Base-by-base conservation (phyloP, 768 basidiomycete species). In the Tricholoma terreum region DNA sequence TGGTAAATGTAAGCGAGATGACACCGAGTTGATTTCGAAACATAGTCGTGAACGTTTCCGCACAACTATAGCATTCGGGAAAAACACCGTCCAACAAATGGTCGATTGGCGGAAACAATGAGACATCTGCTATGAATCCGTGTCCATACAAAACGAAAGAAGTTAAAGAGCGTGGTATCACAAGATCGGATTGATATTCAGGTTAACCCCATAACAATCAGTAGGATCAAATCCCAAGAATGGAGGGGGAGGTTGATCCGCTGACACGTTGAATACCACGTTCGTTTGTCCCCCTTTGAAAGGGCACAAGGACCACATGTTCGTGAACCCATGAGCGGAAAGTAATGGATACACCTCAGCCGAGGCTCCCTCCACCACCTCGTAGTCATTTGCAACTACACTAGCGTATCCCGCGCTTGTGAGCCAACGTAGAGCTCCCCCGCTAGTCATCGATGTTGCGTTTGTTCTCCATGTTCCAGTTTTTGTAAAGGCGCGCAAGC, bases 231-330 rank as follows among this genome's bases (percentile, higher is more conserved):
- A 73, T 7, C 52, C 58, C 8, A 58, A 49, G 34, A 52, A 59
- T 10, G 62, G 59, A 1, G 65, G 62, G 14, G 66, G 58, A 12
- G 61, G 54, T 2, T 53, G 50, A 14, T 59, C 35, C 9, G 61
- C 63, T 1, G 72, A 64, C 6, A 71, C 67, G 49, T 75, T 72
- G 61, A 70, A 79, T 6, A 77, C 61, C 4, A 79, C 65, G 55
- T 70, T 77, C 6, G 68, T 73, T 54, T 76, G 73, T 7, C 61
- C 67, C 6, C 69, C 68, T 1, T 59, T 50, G 42, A 65, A 71
- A 3, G 72, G 69, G 61, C 78, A 79, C 48, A 78, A 57, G 2
- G 73, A 76, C 78, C 78, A 80, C 21, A 72, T 58, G 36, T 71
- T 60, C 3, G 66, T 45, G 40, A 62, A 54, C 0, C 72, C 75